Evolutionary conservation across 1,139 yeast species (phyloP), one percentile per base, ranked within the genome.

Genomic region (Kodamaea sp.): DNA sequence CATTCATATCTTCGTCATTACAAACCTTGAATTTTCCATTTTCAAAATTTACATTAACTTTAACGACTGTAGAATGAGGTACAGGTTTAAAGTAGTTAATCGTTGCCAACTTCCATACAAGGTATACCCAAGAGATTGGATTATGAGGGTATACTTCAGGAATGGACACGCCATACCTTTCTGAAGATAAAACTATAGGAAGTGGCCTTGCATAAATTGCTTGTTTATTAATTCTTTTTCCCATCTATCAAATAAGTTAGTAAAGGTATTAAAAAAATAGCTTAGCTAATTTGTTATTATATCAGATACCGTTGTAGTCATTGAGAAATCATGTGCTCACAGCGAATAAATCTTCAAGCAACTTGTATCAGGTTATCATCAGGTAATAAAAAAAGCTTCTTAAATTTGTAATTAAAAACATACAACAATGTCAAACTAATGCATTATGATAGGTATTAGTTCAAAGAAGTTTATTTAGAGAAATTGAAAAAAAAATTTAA

Each of bases 221-320:
- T 35, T 57, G 53, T 36, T 47, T 49, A 40, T 46, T 48, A 38
- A 45, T 47, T 45, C 55, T 55, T 45, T 59, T 60, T 37, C 55
- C 57, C 62, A 54, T 53, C 35, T 31, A 20, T 9, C 40, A 36
- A 31, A 32, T 50, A 36, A 41, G 51, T 52, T 50, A 50, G 51
- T 48, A 44, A 34, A 30, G 24, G 27, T 34, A 20, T 31, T n/a
- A 10, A 11, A 24, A 28, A 24, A 25, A 15, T 3, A 27, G 22
- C 10, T 9, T n/a, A 27, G 22, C 10, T 9, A 12, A 6, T 25
- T 12, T 26, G 30, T 34, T n/a, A 30, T 35, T 38, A 40, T 46
- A 45, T 89, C 97, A 89, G 97, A 89, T 89, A 89, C 97, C 97
- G 97, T 89, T 89, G 97, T 89, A 89, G 97, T 90, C 97, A 78